Evolutionary conservation across 192 early-diverging fungal species (phyloP).

Genomic region (Chytriomyces hyalinus): DNA sequence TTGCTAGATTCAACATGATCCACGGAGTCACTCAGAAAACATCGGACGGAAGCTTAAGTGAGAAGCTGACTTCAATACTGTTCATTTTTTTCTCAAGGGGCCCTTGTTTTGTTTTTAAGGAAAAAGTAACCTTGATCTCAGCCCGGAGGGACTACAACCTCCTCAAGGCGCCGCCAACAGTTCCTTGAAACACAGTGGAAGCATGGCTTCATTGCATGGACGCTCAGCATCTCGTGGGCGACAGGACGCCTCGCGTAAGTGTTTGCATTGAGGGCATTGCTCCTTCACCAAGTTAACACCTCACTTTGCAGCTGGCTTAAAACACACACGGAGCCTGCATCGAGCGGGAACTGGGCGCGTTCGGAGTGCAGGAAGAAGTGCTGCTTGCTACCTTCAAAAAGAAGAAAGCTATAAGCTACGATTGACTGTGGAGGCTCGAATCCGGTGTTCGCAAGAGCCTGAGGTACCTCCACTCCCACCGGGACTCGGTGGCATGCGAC

Average conservation of each 20-base stretch:
- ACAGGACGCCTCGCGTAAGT: conserved; percentile 10
- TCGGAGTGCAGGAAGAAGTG: conserved; percentile 34
- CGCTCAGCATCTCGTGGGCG: conserved; percentile 15
- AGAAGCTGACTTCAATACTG: no score
- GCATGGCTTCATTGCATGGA: conserved; percentile 18
- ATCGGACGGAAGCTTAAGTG: no score
- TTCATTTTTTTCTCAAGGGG: no score
- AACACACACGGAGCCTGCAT: conserved; percentile 24
- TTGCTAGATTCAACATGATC: conserved; percentile 18
- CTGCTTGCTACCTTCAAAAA: conserved; percentile 35
- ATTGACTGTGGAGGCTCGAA: conserved; percentile 34
- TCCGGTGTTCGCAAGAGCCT: conserved; percentile 20
- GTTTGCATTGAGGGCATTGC: neutral
- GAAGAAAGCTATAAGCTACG: conserved; percentile 38
- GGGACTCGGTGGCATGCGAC: neutral
- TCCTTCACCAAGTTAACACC: neutral
- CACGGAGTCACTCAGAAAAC: conserved; percentile 16
- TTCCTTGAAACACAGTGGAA: conserved; percentile 9
- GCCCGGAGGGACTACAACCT: no score
- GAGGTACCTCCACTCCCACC: conserved; percentile 4
- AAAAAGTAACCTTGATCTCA: no score
- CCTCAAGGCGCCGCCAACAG: no score
- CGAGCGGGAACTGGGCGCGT: conserved; percentile 31
- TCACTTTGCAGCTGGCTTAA: neutral
- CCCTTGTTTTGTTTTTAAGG: no score